Base-by-base conservation (phyloP, 169 alveolate species). In the Babesia sp. region DNA sequence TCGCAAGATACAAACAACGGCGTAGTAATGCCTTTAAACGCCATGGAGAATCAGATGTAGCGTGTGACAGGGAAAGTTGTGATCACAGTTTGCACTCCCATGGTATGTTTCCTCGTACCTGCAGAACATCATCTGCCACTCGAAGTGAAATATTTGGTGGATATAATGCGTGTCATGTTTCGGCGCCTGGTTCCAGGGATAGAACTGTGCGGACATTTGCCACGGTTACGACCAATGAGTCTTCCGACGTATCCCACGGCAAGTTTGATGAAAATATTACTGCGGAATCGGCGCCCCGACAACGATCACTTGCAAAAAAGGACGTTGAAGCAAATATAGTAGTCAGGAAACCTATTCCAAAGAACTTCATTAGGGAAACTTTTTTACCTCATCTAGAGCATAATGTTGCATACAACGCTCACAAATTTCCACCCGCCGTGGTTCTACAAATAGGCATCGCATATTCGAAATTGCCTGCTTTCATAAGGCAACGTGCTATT, bases 361-460 rank as follows among this genome's bases (percentile, higher is more conserved):
- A 51, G 66, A 81, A 71, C 59, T 81, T 81, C 64, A 81, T 81
- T 33, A 71, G 53, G 75, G 89, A 81, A 41, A 81, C 89, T 0
- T 59, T 68, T 26, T 59, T 81, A 20, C 89, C 89, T 20, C 89
- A 81, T 54, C 73, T 81, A 24, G 89, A 81, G 45, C 89, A 81
- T 48, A 81, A 72, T 42, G 85, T 81, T 33, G 85, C 89, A 4
- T 81, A 71, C 75, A 72, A 81, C 39, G 66, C 84, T 16, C 71
- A 58, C 64, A 81, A 81, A 59, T 71, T 81, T 41, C 89, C 89
- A 26, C 89, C 89, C 2, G 54, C 66, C 8, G 84, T 81, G 20
- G 76, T 81, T 16, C 67, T 81, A n/a, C 89, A 81, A 51, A 71
- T 81, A 5, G 89, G 78, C 28, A 81, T 81, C 2, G 84, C 89